phyloP scores from a whole-genome alignment of 495 filamentous ascomycete genomes.

The Penicillium malachiteum region DNA sequence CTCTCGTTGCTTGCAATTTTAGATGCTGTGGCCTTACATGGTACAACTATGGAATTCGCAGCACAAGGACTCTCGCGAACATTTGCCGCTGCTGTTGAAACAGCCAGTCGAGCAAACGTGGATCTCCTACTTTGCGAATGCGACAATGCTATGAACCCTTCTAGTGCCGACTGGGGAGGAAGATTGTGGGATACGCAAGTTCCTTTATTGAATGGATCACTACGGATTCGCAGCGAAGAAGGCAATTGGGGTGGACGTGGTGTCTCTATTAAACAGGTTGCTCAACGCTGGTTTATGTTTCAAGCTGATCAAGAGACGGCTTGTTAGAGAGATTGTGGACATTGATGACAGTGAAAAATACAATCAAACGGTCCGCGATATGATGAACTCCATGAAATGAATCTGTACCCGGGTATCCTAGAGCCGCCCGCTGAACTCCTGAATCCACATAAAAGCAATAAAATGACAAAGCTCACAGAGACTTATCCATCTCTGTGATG shows the following conservation, averaged over 20 bases:
- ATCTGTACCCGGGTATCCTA: constrained; percentile 45
- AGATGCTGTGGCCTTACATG: constrained; percentile 66
- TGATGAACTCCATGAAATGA: constrained; percentile 26
- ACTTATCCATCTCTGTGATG: constrained; percentile 98
- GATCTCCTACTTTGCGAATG: constrained; percentile 45
- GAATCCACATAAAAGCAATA: constrained; percentile 23
- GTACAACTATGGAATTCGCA: constrained; percentile 74
- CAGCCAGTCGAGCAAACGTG: constrained; percentile 41
- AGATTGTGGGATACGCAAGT: constrained; percentile 54
- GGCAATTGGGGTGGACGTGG: constrained; percentile 65
- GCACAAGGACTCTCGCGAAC: constrained; percentile 77
- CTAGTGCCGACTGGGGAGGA: constrained; percentile 30
- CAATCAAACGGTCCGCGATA: constrained; percentile 13
- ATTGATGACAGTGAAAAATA: constrained; percentile 9
- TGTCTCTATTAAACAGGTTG: constrained; percentile 61
- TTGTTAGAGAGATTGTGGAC: background rate
- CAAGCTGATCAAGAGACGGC: constrained; percentile 10
- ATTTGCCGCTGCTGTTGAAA: constrained; percentile 65
- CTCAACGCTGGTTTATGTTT: constrained; percentile 76
- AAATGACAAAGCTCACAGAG: constrained; percentile 51
- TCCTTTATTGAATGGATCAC: constrained; percentile 62
- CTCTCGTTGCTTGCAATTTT: constrained; percentile 58
- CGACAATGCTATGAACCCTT: constrained; percentile 28
- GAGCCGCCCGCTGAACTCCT: constrained; percentile 41
- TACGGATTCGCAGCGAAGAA: constrained; percentile 52